Evolutionary conservation across 257 asterid species (phyloP), one percentile per base, ranked within the genome.

Genomic region (Gentiana straminea): DNA sequence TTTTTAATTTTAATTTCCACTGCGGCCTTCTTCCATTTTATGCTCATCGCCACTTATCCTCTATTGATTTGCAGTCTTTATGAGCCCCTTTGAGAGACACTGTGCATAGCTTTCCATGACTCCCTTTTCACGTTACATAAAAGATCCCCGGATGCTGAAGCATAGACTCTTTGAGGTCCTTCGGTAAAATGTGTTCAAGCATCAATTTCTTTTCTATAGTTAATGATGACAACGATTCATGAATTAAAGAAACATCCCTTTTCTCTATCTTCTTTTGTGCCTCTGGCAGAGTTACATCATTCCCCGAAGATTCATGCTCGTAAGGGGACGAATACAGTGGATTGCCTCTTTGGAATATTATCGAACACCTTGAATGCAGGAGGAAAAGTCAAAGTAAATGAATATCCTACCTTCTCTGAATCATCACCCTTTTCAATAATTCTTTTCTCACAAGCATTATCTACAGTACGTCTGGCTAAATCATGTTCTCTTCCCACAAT

Each of bases 331-430:
- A 86, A 62, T 89, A 89, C 4, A 95, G 95, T 68, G 81, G 58
- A 77, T 78, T 89, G 93, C 97, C 97, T 83, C 39, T 89, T 83
- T 94, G 95, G 83, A 36, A 89, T 77, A 0, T 94, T 94, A 79
- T 83, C 83, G 5, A 92, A 92, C 35, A 81, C 78, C 84, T 81
- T 89, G 48, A 86, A 83, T 38, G 92, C 95, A 0, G 95, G 95
- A 9, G 97, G 97, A 24, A 89, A 89, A 76, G 83, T 83, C 63
- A 86, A 78, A 0, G 73, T 66, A 60, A 89, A 89, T 1, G 94
- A 76, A 56, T 86, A 89, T 47, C 97, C 72, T 33, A 86, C 73
- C 57, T 86, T 86, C 71, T 89, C 97, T 0, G 90, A 95, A 51
- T 81, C 94, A 0, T 67, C 73, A 24, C 24, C 24, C 55, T 70